Conservation (phyloP, 2,329 filamentous ascomycete genomes). For the Pseudogymnoascus sp. region DNA sequence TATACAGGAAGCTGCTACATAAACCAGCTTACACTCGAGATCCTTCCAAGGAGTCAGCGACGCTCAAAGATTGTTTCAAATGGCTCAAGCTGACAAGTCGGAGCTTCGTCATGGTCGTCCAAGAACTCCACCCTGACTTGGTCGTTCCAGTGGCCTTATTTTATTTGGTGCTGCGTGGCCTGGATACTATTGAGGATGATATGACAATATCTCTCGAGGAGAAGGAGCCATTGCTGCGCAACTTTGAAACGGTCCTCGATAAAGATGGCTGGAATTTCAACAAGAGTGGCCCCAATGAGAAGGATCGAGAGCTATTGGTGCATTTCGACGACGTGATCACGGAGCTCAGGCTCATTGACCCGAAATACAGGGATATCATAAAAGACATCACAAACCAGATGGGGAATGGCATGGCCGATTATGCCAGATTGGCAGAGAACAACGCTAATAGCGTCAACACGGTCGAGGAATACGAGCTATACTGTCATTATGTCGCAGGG, state of each 20-base stretch:
- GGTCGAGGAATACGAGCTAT: conserved; percentile 84
- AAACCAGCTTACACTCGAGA: conserved; percentile 85
- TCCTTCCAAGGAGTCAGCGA: conserved; percentile 64
- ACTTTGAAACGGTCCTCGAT: conserved; percentile 73
- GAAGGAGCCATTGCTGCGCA: conserved; percentile 80
- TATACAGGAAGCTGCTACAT: conserved; percentile 85
- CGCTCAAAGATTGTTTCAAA: conserved; percentile 76
- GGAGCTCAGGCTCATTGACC: conserved; percentile 85
- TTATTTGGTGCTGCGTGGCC: conserved; percentile 83
- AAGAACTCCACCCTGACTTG: conserved; percentile 91
- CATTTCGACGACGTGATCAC: conserved; percentile 82
- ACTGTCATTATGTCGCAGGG: conserved; percentile 98
- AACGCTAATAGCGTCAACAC: conserved; percentile 76
- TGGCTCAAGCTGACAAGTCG: conserved; percentile 84
- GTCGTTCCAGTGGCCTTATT: conserved; percentile 84
- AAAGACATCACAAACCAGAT: conserved; percentile 89
- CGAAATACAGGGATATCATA: conserved; percentile 77
- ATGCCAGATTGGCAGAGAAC: conserved; percentile 74
- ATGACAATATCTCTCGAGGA: conserved; percentile 78
- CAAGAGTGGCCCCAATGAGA: conserved; percentile 83
- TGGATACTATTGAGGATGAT: conserved; percentile 99
- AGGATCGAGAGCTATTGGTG: conserved; percentile 85
- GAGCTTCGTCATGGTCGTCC: conserved; percentile 87
- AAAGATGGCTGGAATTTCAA: conserved; percentile 86
- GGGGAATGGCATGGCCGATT: conserved; percentile 99